These are phyloP conservation scores for Cytospora schulzeri DNA, from an alignment of 2,329 filamentous ascomycete species.

Conservation along the genomic window DNA sequence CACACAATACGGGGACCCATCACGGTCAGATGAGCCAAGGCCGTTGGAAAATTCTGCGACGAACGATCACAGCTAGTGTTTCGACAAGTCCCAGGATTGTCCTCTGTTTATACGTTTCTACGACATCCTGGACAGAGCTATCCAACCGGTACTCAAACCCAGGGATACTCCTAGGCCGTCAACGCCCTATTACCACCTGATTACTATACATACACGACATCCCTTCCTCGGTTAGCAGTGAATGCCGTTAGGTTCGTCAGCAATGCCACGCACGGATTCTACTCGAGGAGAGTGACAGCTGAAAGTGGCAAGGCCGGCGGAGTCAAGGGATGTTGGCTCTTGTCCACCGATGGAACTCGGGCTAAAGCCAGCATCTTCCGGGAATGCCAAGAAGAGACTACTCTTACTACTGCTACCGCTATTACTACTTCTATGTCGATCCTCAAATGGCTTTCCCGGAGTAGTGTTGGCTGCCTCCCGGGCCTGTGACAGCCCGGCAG, in stretches of 20 bases:
- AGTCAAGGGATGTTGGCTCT: conserved; percentile 4
- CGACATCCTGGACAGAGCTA: not conserved
- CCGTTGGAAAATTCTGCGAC: not conserved
- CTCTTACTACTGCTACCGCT: not conserved
- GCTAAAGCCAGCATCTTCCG: conserved; percentile 4
- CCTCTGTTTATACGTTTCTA: not conserved
- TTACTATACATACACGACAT: not conserved
- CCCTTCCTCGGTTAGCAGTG: not conserved
- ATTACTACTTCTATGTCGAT: conserved; percentile 13
- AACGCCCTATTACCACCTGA: not conserved
- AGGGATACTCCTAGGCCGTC: not conserved
- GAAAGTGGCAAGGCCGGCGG: conserved; percentile 7
- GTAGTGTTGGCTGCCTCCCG: conserved; percentile 16
- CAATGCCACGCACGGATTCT: not conserved
- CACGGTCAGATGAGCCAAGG: not conserved
- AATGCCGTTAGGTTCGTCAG: not conserved
- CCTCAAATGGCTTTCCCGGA: conserved; percentile 7
- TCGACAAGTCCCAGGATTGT: not conserved
- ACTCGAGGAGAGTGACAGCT: not conserved
- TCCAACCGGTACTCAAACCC: not conserved
- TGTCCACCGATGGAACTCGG: not conserved
- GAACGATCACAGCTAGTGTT: not conserved
- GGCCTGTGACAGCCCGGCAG: conserved; percentile 1
- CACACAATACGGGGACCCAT: not conserved
- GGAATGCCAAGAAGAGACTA: conserved; percentile 10